A percentile compares a stretch with the other conserved stretches of the same genome.
phyloP scores from a whole-genome alignment of 83 land plant species.

The Picea abies region DNA sequence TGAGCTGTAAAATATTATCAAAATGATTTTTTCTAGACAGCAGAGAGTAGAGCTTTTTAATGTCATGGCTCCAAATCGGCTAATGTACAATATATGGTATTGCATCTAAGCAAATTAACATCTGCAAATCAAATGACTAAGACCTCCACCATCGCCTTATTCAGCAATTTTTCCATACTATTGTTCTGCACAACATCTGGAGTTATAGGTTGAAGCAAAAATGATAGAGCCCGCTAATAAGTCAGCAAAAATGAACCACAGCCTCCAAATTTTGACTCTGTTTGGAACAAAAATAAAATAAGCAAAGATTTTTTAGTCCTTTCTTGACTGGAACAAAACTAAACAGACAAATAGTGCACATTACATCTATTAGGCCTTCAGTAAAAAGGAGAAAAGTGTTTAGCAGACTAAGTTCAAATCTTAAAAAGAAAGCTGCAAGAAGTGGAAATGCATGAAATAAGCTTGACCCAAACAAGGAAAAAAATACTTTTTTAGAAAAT shows the following conservation, averaged over 20 bases:
- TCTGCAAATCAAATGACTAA: not conserved
- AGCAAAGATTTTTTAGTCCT: too few species aligned
- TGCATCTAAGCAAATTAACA: not conserved
- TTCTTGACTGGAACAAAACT: too few species aligned
- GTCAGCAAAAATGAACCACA: slow-evolving; percentile 90
- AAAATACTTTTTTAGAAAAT: not conserved
- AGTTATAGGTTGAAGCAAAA: slow-evolving; percentile 53
- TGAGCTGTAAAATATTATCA: slow-evolving; percentile 10
- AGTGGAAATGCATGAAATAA: not conserved
- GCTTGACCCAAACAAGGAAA: not conserved
- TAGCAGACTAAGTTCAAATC: not conserved
- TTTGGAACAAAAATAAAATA: too few species aligned
- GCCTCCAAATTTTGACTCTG: slow-evolving; percentile 10
- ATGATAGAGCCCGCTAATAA: slow-evolving; percentile 68
- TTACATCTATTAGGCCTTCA: not conserved
- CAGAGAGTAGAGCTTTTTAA: not conserved
- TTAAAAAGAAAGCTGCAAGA: not conserved
- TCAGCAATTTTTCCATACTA: slow-evolving; percentile 37
- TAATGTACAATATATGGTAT: not conserved
- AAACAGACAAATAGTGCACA: too few species aligned
- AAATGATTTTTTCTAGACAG: not conserved
- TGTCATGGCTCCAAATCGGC: not conserved
- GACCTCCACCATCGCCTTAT: slow-evolving; percentile 60
- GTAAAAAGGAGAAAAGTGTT: too few species aligned
- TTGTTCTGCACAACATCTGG: slow-evolving; percentile 29